Evolutionary conservation across 148 eudicot genomes (phyloP).

Genomic region (Camellia sinensis): DNA sequence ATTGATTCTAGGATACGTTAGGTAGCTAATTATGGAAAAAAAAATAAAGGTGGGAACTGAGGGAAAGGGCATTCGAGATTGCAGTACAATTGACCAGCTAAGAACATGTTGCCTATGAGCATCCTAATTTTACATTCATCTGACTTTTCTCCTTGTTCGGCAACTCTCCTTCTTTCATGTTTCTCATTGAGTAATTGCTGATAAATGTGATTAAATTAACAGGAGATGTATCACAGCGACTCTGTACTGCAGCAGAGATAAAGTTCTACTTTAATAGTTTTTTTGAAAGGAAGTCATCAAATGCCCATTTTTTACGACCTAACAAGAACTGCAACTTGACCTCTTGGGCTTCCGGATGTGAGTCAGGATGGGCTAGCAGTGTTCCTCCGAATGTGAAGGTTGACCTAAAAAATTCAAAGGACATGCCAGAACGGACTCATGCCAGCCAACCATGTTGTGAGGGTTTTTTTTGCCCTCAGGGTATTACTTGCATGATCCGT

Average conservation of each 20-base stretch:
- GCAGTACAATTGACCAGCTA: too few relatives aligned
- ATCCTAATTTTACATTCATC: neutral
- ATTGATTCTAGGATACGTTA: neutral
- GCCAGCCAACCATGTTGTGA: conserved; percentile 80
- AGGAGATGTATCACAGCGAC: conserved; percentile 62
- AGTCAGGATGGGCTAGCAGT: conserved; percentile 85
- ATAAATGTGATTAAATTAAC: conserved; percentile 8
- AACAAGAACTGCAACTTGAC: conserved; percentile 80
- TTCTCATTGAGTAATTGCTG: neutral
- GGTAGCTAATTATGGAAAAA: neutral
- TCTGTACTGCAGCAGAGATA: conserved; percentile 87
- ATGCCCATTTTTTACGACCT: conserved; percentile 59
- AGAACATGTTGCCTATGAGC: neutral
- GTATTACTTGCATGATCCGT: conserved; percentile 99
- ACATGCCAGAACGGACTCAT: conserved; percentile 57
- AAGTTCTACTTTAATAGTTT: conserved; percentile 73
- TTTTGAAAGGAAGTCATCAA: conserved; percentile 34
- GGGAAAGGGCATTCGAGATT: too few relatives aligned
- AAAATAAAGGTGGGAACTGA: neutral
- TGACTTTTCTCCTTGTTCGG: neutral
- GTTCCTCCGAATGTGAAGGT: conserved; percentile 42
- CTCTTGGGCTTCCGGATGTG: conserved; percentile 81
- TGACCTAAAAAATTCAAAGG: conserved; percentile 48
- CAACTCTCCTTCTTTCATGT: neutral
- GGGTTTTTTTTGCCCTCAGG: conserved; percentile 94